Evolutionary conservation across 2,329 filamentous ascomycete species (phyloP).

Genomic region (Fusarium continuum): DNA sequence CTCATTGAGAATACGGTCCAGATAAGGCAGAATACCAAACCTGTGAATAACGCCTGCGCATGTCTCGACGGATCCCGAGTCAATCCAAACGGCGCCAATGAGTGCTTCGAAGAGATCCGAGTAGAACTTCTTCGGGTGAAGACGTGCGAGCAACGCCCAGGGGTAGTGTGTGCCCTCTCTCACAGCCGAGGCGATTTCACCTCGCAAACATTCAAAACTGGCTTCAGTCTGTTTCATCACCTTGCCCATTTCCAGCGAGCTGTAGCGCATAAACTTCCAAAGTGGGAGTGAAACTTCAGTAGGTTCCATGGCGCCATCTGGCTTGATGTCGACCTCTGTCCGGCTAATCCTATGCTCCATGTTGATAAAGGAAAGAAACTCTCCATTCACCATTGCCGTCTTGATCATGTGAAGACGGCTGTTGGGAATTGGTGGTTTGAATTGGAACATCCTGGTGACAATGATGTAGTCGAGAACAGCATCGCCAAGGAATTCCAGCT

Average conservation of each 20-base stretch:
- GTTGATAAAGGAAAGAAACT: constrained; percentile 80
- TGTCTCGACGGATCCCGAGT: constrained; percentile 69
- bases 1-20: constrained; percentile 69
- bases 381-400: constrained; percentile 79
- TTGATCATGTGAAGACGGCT: constrained; percentile 79
- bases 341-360: constrained; percentile 57
- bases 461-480: constrained; percentile 83
- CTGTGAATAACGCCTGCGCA: constrained; percentile 70
- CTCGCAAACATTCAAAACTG: constrained; percentile 60
- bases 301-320: constrained; percentile 28
- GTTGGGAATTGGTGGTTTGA: constrained; percentile 54
- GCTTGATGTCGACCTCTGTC: constrained; percentile 32
- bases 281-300: constrained; percentile 55
- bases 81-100: constrained; percentile 84
- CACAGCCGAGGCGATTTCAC: constrained; percentile 61
- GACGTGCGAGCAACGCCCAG: constrained; percentile 74
- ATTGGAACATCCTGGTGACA: constrained; percentile 66
- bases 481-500: constrained; percentile 90
- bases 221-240: constrained; percentile 56
- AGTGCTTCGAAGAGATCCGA: constrained; percentile 85
- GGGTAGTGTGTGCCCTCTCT: constrained; percentile 68
- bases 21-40: constrained; percentile 71
- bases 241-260: constrained; percentile 56
- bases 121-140: constrained; percentile 78
- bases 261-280: constrained; percentile 76